Conservation (phyloP, 1,284 basidiomycete species). For the Cryptococcus sp. region DNA sequence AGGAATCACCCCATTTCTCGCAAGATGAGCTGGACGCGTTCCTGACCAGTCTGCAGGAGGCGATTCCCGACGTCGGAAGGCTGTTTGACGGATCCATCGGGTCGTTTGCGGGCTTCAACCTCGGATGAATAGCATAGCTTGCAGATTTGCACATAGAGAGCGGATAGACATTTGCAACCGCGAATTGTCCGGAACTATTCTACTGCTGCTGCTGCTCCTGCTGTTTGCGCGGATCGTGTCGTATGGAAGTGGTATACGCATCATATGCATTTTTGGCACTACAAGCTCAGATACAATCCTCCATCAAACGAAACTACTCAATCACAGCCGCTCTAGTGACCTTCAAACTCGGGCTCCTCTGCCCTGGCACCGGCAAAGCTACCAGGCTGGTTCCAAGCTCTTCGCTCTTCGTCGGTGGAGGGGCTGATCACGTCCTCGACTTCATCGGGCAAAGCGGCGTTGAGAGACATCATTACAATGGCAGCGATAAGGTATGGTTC, state of each 20-base stretch:
- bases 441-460: constrained; percentile 28
- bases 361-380: not conserved
- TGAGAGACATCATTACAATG: constrained; percentile 34
- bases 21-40: constrained; percentile 15
- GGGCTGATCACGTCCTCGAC: constrained; percentile 7
- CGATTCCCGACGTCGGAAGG: constrained; percentile 20
- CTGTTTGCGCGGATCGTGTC: no score
- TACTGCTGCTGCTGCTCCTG: no score
- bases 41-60: constrained; percentile 14
- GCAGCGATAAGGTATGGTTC: constrained; percentile 54
- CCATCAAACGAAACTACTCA: not conserved
- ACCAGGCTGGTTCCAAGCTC: constrained; percentile 18
- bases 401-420: constrained; percentile 12
- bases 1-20: constrained; percentile 1
- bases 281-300: no score
- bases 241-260: no score
- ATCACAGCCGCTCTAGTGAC: not conserved
- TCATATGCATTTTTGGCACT: no score
- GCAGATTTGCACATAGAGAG: no score
- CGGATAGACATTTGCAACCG: no score
- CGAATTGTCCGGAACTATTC: no score
- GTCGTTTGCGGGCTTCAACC: constrained; percentile 5
- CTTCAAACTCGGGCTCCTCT: not conserved
- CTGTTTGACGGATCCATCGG: constrained; percentile 27
- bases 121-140: no score